Conservation (phyloP, 192 early-diverging fungal species). For the Backusella tarrabulga region DNA sequence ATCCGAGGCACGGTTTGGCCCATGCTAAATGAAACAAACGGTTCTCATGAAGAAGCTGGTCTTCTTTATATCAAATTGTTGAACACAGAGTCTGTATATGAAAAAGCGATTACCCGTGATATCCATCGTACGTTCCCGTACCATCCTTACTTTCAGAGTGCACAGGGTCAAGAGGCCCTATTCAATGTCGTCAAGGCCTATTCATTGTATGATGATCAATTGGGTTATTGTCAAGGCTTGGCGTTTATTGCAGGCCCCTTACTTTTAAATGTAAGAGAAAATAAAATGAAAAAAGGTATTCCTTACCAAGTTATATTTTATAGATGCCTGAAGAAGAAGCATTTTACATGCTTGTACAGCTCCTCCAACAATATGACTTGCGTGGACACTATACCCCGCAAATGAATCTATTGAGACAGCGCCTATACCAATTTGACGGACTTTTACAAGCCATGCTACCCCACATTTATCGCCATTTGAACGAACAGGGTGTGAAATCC, state of each 20-base stretch:
- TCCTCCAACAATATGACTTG: slow-evolving; percentile 87
- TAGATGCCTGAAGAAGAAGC: slow-evolving; percentile 98
- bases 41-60: slow-evolving; percentile 37
- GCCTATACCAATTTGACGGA: slow-evolving; percentile 89
- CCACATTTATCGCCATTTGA: slow-evolving; percentile 73
- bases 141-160: slow-evolving; percentile 79
- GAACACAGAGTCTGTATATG: slow-evolving; percentile 61
- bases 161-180: slow-evolving; percentile 78
- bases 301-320: not conserved
- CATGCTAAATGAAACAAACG: slow-evolving; percentile 46
- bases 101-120: slow-evolving; percentile 91
- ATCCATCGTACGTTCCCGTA: slow-evolving; percentile 90
- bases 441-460: slow-evolving; percentile 82
- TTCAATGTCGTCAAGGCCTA: slow-evolving; percentile 93
- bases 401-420: slow-evolving; percentile 85
- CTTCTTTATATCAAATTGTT: slow-evolving; percentile 77
- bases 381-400: slow-evolving; percentile 84
- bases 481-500: slow-evolving; percentile 75
- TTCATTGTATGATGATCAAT: slow-evolving; percentile 84
- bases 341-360: slow-evolving; percentile 85
- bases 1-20: slow-evolving; percentile 96
- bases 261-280: slow-evolving; percentile 72
- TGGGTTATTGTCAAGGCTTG: slow-evolving; percentile 98
- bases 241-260: slow-evolving; percentile 91
- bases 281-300: not conserved